Percentiles rank a stretch among this genome's conserved stretches.
phyloP scores from a whole-genome alignment of 805 yeast species.

The Lipomyces spencermartinsiae region DNA sequence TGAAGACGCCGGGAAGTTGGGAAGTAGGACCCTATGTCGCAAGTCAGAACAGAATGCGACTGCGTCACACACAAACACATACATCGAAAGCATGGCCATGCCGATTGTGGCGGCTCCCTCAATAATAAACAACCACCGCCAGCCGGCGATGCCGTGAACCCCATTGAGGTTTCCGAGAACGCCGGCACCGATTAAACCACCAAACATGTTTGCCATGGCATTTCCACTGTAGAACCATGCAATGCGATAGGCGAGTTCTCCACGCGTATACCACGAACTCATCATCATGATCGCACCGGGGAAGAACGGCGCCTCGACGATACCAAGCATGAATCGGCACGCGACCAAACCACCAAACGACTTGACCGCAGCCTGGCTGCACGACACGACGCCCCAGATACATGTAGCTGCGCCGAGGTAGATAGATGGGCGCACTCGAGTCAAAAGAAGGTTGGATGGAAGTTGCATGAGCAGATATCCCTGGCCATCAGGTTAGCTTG shows the following conservation, averaged over 20 bases:
- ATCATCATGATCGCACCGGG: constrained; percentile 49
- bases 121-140: constrained; percentile 61
- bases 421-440: constrained; percentile 47
- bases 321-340: constrained; percentile 47
- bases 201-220: constrained; percentile 58
- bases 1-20: constrained; percentile 54
- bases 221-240: constrained; percentile 53
- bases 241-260: constrained; percentile 51
- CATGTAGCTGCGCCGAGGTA: constrained; percentile 50
- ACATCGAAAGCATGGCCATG: constrained; percentile 43
- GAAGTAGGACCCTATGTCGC: constrained; percentile 41
- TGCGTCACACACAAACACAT: constrained; percentile 39
- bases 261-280: constrained; percentile 48
- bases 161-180: constrained; percentile 53
- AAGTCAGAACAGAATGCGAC: constrained; percentile 37
- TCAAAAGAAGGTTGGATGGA: constrained; percentile 38
- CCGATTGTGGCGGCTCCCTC: constrained; percentile 52
- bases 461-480: constrained; percentile 37
- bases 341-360: constrained; percentile 50
- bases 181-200: constrained; percentile 57
- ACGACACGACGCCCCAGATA: constrained; percentile 47
- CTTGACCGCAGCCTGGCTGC: constrained; percentile 43
- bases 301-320: constrained; percentile 50
- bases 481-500: constrained; percentile 50
- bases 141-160: constrained; percentile 50